phyloP scores from a whole-genome alignment of 805 yeast species.

The Cyberlindnera petersonii region DNA sequence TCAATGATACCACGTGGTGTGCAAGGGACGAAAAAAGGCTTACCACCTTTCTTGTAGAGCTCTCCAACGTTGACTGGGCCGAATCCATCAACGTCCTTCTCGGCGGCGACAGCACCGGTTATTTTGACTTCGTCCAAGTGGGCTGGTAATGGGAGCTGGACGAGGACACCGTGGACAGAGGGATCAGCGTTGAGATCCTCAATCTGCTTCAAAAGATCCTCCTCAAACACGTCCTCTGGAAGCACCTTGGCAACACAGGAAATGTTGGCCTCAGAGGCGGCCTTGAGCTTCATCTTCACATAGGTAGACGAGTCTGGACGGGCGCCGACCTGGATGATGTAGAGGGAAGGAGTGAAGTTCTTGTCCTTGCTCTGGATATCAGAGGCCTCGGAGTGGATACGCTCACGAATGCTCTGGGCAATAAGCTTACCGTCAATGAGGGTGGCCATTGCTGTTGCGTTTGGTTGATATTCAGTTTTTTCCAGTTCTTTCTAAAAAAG shows the following conservation, averaged over 20 bases:
- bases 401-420: constrained; percentile 48
- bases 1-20: constrained; percentile 79
- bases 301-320: constrained; percentile 78
- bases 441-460: constrained; percentile 21
- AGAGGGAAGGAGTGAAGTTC: constrained; percentile 55
- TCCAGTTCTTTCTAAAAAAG: not conserved
- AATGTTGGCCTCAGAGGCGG: constrained; percentile 68
- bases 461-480: too few species aligned
- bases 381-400: constrained; percentile 48
- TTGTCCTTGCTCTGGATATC: constrained; percentile 39
- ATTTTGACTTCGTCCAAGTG: constrained; percentile 64
- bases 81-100: constrained; percentile 82
- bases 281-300: constrained; percentile 75
- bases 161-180: constrained; percentile 65
- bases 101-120: constrained; percentile 60
- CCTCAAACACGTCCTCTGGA: constrained; percentile 53
- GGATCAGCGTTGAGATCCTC: constrained; percentile 52
- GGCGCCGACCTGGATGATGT: constrained; percentile 73
- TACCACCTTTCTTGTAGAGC: constrained; percentile 66
- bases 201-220: constrained; percentile 50
- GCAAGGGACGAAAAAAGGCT: constrained; percentile 71
- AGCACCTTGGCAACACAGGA: constrained; percentile 56
- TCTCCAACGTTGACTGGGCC: constrained; percentile 77
- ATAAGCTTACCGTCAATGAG: constrained; percentile 60
- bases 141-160: constrained; percentile 73